Evolutionary conservation across 306 rosid genomes (phyloP).

Genomic region (Pachyrhizus erosus): DNA sequence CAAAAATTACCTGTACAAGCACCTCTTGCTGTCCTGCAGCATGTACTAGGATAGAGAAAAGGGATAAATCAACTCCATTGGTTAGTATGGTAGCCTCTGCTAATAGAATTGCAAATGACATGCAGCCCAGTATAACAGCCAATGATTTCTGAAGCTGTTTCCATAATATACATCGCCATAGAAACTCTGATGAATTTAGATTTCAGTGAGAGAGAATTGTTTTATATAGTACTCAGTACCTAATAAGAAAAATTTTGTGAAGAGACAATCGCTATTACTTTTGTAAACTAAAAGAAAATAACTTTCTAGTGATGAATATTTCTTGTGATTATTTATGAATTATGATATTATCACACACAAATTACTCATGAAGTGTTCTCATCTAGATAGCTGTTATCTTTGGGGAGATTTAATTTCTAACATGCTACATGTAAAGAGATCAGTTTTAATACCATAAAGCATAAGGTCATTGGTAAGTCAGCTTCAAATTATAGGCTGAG

Average conservation of each 20-base stretch:
- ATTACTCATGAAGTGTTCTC: not conserved
- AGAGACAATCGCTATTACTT: not conserved
- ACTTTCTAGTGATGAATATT: conserved; percentile 18
- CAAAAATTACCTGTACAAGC: conserved; percentile 78
- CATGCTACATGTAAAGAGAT: not conserved
- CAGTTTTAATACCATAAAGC: not conserved
- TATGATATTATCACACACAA: not conserved
- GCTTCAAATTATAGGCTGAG: not conserved
- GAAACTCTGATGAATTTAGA: conserved; percentile 66
- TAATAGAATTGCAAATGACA: conserved; percentile 83
- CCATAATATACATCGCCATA: conserved; percentile 86
- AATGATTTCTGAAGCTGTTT: conserved; percentile 73
- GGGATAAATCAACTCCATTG: conserved; percentile 75
- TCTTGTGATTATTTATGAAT: too few species aligned
- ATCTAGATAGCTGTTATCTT: not conserved
- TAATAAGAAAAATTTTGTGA: not conserved
- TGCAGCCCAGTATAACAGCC: conserved; percentile 72
- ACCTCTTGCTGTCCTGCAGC: conserved; percentile 69
- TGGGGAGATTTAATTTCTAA: not conserved
- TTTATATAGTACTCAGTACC: conserved; percentile 5
- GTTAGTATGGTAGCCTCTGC: conserved; percentile 95
- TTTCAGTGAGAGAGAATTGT: conserved; percentile 31
- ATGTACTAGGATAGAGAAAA: conserved; percentile 84
- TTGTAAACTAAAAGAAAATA: not conserved
- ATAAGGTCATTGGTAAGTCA: not conserved